Base-by-base conservation (phyloP, 1,284 basidiomycete genomes). In the Papiliotrema laurentii region DNA sequence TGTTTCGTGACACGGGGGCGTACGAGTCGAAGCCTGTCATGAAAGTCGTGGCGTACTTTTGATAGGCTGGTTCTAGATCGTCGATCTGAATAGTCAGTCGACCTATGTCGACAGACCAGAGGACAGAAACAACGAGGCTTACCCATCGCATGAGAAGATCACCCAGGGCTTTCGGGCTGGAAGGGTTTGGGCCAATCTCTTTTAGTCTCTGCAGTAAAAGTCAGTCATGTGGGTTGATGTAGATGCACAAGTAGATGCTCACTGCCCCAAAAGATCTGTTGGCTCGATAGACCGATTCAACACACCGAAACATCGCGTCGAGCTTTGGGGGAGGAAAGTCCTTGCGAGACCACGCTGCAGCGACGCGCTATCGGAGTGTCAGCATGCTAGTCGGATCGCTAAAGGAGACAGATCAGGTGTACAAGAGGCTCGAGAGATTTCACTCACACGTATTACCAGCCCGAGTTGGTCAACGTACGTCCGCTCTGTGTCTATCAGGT, bases 141-240 rank as follows among this genome's bases (percentile, higher is more conserved):
- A 94, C 91, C 94, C 93, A 98, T 75, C 88, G 85, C 88, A 97
- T 97, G 51, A 98, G 79, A 41, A 98, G 76, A 72, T 97, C 94
- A 42, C 94, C 94, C 19, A 98, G 80, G 11, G 87, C 90, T 69
- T 94, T 96, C 14, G 94, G 90, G n/a, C 87, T 89, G 1, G 89
- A 84, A 0, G 93, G 92, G 72, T 87, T 90, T 38, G 87, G 83
- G 7, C 91, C 94, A 53, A 98, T 93, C 56, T 96, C 92, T 71
- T 87, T 90, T 53, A 98, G 78, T 80, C 87, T 87, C 91, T 94
- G 69, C 21, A 38, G 1, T 28, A 6, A 5, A 60, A 18, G 40
- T 55, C 44, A 51, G 55, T 51, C 24, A 4, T 10, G 27, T 40
- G 24, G 13, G 4, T 24, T n/a, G 16, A 37, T 16, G 36, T 19